Evolutionary conservation across 2,329 filamentous ascomycete genomes (phyloP).

Genomic region (Seiridium unicorne): DNA sequence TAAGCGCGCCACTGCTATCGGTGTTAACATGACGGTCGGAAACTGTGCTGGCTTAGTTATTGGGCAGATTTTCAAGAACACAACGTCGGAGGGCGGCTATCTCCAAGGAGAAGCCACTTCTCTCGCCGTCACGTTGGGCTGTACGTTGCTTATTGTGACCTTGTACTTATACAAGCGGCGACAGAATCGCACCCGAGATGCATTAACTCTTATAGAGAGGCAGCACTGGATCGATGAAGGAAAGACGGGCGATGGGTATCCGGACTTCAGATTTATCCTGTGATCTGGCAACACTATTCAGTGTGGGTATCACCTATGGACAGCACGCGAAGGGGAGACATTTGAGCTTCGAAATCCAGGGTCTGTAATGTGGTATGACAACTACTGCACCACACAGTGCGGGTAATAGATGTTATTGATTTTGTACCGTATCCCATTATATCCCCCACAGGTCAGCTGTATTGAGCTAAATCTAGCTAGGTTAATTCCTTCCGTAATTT

Average conservation of each 20-base stretch:
- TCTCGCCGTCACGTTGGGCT: neutral
- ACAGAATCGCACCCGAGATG: neutral
- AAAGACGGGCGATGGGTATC: neutral
- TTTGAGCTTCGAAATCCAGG: too few species aligned
- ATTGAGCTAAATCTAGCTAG: too few species aligned
- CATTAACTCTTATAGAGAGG: neutral
- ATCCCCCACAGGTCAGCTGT: too few species aligned
- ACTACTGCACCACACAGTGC: too few species aligned
- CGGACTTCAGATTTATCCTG: neutral
- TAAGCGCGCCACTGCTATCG: slow-evolving; percentile 7
- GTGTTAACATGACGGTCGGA: slow-evolving; percentile 8
- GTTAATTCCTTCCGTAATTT: too few species aligned
- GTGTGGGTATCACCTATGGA: too few species aligned
- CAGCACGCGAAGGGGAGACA: too few species aligned
- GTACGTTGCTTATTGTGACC: neutral
- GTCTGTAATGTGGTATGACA: too few species aligned
- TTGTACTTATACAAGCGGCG: neutral
- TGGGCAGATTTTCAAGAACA: slow-evolving; percentile 9
- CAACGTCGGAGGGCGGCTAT: slow-evolving; percentile 6
- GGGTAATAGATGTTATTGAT: too few species aligned
- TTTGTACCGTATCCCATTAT: too few species aligned
- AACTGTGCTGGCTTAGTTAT: slow-evolving; percentile 8
- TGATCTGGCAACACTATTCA: neutral
- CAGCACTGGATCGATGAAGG: neutral
- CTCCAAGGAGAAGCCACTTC: slow-evolving; percentile 2